A percentile compares a stretch with the other conserved stretches of the same genome.
These are phyloP conservation scores for Quercus glauca DNA, from an alignment of 306 rosid genomes.

Conservation along the genomic window DNA sequence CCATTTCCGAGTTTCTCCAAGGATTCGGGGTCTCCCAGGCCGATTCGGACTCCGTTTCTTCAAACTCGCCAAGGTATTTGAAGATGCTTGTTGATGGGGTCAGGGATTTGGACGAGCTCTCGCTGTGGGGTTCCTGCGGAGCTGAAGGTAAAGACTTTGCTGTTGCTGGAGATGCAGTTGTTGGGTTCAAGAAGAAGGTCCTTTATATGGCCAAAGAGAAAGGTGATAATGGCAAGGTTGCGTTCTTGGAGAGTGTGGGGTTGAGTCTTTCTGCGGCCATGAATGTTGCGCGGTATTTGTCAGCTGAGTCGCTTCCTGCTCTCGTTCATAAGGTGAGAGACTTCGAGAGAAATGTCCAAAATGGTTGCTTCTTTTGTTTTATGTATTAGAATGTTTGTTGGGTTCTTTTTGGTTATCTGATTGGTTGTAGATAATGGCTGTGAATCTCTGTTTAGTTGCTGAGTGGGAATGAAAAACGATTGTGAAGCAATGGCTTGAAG, in stretches of 20 bases:
- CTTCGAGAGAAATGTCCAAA: neutral
- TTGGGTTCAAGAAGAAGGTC: slow-evolving; percentile 57
- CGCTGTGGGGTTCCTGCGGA: slow-evolving; percentile 33
- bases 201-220: slow-evolving; percentile 51
- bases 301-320: slow-evolving; percentile 49
- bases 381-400: neutral
- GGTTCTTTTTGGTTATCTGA: neutral
- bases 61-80: slow-evolving; percentile 54
- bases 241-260: slow-evolving; percentile 73
- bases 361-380: neutral
- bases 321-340: slow-evolving; percentile 51
- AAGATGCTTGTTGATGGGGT: slow-evolving; percentile 68
- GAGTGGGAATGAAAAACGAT: neutral
- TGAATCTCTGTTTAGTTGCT: neutral
- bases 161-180: slow-evolving; percentile 4
- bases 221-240: slow-evolving; percentile 78
- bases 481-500: neutral
- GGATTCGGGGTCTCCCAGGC: slow-evolving; percentile 51
- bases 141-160: slow-evolving; percentile 4
- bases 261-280: slow-evolving; percentile 74
- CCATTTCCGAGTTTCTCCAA: slow-evolving; percentile 47
- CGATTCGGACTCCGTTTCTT: slow-evolving; percentile 46
- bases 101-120: slow-evolving; percentile 66
- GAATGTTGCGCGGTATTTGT: slow-evolving; percentile 66
- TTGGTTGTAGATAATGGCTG: neutral